Percentiles rank a stretch among this genome's conserved stretches.
These are phyloP conservation scores for Akanthomyces lecanii DNA, from an alignment of 2,329 filamentous ascomycete species.

Conservation along the genomic window DNA sequence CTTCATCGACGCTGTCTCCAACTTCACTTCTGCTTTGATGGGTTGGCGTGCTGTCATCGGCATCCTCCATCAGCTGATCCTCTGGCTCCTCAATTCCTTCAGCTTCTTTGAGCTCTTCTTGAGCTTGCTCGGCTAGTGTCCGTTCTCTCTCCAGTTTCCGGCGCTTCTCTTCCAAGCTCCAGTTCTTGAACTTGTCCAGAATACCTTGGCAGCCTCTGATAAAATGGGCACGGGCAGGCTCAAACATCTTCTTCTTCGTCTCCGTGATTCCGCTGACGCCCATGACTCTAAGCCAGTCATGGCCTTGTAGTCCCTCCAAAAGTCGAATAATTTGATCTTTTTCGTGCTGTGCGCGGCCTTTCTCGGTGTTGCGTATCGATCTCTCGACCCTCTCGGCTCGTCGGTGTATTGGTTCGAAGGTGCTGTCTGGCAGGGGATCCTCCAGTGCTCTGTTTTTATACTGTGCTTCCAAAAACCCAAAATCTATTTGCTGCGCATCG, in stretches of 20 bases:
- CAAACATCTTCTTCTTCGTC: slow-evolving; percentile 78
- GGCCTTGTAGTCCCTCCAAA: slow-evolving; percentile 79
- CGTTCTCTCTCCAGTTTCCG: slow-evolving; percentile 73
- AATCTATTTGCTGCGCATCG: slow-evolving; percentile 54
- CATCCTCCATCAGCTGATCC: slow-evolving; percentile 27
- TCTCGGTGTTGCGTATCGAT: slow-evolving; percentile 60
- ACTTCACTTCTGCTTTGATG: slow-evolving; percentile 27
- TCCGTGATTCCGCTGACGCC: slow-evolving; percentile 84
- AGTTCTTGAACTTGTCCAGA: slow-evolving; percentile 80
- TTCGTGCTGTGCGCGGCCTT: slow-evolving; percentile 62
- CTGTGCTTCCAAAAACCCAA: slow-evolving; percentile 48
- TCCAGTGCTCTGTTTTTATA: slow-evolving; percentile 39
- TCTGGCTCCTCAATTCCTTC: slow-evolving; percentile 25
- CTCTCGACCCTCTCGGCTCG: slow-evolving; percentile 58
- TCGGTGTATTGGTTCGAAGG: slow-evolving; percentile 52
- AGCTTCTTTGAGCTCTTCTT: slow-evolving; percentile 33
- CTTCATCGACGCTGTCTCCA: slow-evolving; percentile 34
- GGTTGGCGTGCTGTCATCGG: slow-evolving; percentile 32
- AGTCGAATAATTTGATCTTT: slow-evolving; percentile 61
- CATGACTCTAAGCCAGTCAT: slow-evolving; percentile 90
- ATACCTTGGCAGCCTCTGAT: slow-evolving; percentile 77
- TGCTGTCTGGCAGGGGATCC: slow-evolving; percentile 54
- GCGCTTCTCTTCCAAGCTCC: slow-evolving; percentile 86
- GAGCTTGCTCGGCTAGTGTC: slow-evolving; percentile 30
- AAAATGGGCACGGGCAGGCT: slow-evolving; percentile 80